phyloP scores from a whole-genome alignment of 2,329 filamentous ascomycete species.

The Emmonsiellopsis sp. region DNA sequence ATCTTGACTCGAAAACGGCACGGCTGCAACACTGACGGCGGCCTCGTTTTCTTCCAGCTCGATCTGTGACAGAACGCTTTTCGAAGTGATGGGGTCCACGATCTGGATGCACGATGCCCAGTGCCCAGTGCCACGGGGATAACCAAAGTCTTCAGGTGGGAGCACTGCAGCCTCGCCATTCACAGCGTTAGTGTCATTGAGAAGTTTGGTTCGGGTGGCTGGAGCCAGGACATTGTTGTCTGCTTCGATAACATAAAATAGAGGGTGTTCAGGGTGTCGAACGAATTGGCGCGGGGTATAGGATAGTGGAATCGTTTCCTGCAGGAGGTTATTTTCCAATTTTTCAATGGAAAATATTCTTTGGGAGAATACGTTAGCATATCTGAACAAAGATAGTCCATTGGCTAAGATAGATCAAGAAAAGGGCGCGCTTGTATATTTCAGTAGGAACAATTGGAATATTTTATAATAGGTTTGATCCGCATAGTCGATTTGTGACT shows the following conservation, averaged over 20 bases:
- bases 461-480: conserved; percentile 38
- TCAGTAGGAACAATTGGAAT: conserved; percentile 98
- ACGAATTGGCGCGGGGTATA: conserved; percentile 86
- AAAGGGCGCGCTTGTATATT: conserved; percentile 3
- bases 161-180: conserved; percentile 65
- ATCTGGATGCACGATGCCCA: conserved; percentile 97
- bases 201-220: conserved; percentile 63
- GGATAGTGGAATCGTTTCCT: conserved; percentile 74
- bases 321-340: conserved; percentile 73
- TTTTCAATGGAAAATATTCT: conserved; percentile 89
- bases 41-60: conserved; percentile 86
- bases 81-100: conserved; percentile 70
- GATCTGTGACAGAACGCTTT: conserved; percentile 65
- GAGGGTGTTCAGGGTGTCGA: conserved; percentile 74
- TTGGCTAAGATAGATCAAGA: neutral
- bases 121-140: conserved; percentile 70
- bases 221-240: conserved; percentile 86
- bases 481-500: conserved; percentile 32
- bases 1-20: conserved; percentile 80
- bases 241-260: conserved; percentile 90
- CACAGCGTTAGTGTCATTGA: conserved; percentile 60
- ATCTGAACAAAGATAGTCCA: neutral
- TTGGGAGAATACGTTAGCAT: conserved; percentile 3
- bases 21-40: conserved; percentile 74
- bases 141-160: conserved; percentile 76